These are phyloP conservation scores for Corinectria fuckeliana DNA, from an alignment of 2,329 filamentous ascomycete genomes.

Conservation along the genomic window DNA sequence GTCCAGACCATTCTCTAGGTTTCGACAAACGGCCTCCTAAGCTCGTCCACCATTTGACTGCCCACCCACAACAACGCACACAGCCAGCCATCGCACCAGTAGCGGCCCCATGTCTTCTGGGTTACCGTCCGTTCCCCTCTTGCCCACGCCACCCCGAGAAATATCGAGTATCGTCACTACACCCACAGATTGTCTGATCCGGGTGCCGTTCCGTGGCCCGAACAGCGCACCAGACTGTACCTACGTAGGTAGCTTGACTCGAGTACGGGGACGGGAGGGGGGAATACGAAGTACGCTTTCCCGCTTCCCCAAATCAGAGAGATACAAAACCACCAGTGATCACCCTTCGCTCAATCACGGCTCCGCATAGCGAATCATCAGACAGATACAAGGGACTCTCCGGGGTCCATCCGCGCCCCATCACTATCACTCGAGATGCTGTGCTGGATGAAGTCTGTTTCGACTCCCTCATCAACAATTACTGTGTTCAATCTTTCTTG, in stretches of 20 bases:
- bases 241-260: no score
- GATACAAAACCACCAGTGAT: background rate
- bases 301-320: background rate
- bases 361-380: background rate
- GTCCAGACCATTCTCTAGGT: conserved; percentile 14
- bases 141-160: conserved; percentile 23
- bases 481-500: no score
- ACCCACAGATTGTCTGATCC: conserved; percentile 19
- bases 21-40: conserved; percentile 13
- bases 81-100: background rate
- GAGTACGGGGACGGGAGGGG: no score
- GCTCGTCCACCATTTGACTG: conserved; percentile 5
- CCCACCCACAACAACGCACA: conserved; percentile 12
- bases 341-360: background rate
- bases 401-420: background rate
- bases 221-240: conserved; percentile 11
- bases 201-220: background rate
- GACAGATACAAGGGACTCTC: background rate
- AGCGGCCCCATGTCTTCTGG: conserved; percentile 15
- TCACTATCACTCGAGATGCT: background rate
- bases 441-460: background rate
- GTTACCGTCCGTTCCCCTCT: conserved; percentile 1
- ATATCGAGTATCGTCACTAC: conserved; percentile 33
- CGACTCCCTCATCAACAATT: background rate
- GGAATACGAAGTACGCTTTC: no score